These are phyloP conservation scores for Fusarium proliferatum DNA, from an alignment of 2,329 filamentous ascomycete genomes.

Conservation along the genomic window DNA sequence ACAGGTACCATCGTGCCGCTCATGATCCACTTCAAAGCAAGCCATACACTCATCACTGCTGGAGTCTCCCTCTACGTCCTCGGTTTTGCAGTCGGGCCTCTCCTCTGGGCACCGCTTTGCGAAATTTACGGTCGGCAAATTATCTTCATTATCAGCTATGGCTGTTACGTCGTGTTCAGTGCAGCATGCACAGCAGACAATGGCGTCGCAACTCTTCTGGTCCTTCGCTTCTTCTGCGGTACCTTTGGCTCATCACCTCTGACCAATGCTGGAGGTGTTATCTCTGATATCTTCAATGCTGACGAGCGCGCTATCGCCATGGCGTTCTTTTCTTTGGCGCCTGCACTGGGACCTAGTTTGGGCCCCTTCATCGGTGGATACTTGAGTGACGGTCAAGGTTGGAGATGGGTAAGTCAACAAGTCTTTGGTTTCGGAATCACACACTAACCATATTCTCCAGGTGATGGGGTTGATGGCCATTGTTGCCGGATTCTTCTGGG, in stretches of 20 bases:
- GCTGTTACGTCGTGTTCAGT: conserved; percentile 69
- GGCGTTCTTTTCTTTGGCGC: conserved; percentile 69
- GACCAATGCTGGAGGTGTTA: conserved; percentile 71
- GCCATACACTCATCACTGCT: conserved; percentile 65
- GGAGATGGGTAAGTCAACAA: conserved; percentile 60
- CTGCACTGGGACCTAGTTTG: conserved; percentile 70
- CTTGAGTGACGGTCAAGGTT: conserved; percentile 67
- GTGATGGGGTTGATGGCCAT: conserved; percentile 71
- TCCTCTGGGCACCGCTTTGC: conserved; percentile 74
- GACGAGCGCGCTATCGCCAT: conserved; percentile 67
- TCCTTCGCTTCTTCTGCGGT: conserved; percentile 75
- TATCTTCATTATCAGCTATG: conserved; percentile 69
- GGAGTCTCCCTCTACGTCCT: conserved; percentile 73
- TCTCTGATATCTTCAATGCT: conserved; percentile 71
- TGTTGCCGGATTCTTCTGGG: conserved; percentile 68
- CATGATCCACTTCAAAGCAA: conserved; percentile 64
- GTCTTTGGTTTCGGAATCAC: accelerated
- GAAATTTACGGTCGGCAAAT: conserved; percentile 72
- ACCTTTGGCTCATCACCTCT: conserved; percentile 71
- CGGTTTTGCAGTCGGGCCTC: conserved; percentile 70
- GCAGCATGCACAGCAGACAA: conserved; percentile 67
- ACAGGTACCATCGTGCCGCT: conserved; percentile 58
- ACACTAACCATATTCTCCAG: conserved; percentile 40
- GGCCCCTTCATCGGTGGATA: conserved; percentile 73
- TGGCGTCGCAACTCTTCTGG: conserved; percentile 68